Conservation (phyloP, 2,329 filamentous ascomycete species). For the Ceratocystis harringtonii region DNA sequence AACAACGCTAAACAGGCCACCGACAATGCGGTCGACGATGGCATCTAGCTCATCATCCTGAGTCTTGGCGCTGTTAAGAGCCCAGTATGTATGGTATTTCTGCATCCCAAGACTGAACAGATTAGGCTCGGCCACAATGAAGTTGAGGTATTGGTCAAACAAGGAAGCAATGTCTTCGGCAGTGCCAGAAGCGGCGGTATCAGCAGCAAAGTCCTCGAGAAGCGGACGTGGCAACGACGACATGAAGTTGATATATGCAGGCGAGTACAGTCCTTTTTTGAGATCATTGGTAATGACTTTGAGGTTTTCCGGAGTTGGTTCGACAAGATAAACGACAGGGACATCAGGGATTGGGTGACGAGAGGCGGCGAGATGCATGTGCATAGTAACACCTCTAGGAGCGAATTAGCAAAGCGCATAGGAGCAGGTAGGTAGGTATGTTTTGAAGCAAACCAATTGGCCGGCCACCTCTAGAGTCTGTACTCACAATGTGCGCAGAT, state of each 20-base stretch:
- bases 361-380: constrained; percentile 50
- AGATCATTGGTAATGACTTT: constrained; percentile 73
- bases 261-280: constrained; percentile 73
- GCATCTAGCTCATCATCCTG: constrained; percentile 79
- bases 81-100: constrained; percentile 82
- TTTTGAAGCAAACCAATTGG: no score
- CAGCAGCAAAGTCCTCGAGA: constrained; percentile 83
- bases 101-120: constrained; percentile 89
- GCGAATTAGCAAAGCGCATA: no score
- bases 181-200: constrained; percentile 71
- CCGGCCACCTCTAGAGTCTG: not conserved
- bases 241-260: constrained; percentile 93
- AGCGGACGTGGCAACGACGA: constrained; percentile 81
- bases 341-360: constrained; percentile 91
- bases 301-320: constrained; percentile 70
- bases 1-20: constrained; percentile 90
- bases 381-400: constrained; percentile 67
- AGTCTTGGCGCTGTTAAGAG: constrained; percentile 84
- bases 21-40: constrained; percentile 82
- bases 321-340: constrained; percentile 89
- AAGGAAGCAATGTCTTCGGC: constrained; percentile 83
- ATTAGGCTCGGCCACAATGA: constrained; percentile 89
- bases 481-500: constrained; percentile 58
- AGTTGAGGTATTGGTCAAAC: constrained; percentile 95
- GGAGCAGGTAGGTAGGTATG: not conserved